Percentiles rank a stretch among this genome's conserved stretches.
Conservation (phyloP, 169 alveolate species). For the Plasmodium inui region DNA sequence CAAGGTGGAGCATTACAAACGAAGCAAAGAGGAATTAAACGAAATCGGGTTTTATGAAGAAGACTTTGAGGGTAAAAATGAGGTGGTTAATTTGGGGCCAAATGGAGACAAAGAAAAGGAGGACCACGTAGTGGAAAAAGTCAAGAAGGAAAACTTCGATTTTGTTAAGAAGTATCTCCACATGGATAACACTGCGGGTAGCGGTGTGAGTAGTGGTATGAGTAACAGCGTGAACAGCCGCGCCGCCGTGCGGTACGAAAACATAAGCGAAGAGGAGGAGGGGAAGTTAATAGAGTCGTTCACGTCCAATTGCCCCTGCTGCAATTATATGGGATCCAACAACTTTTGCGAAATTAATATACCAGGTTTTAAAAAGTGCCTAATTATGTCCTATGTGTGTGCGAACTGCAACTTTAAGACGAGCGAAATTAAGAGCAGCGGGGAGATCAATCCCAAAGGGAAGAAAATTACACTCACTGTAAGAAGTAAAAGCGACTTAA, state of each 20-base stretch:
- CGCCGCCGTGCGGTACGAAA: conserved; percentile 27
- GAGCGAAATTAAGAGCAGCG: conserved; percentile 97
- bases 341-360: conserved; percentile 93
- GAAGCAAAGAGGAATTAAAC: conserved; percentile 85
- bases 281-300: conserved; percentile 68
- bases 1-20: conserved; percentile 81
- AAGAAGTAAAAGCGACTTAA: conserved; percentile 90
- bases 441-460: conserved; percentile 95
- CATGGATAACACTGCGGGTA: neutral
- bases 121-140: neutral
- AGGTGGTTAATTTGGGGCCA: neutral
- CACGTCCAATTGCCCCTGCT: conserved; percentile 86
- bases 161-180: conserved; percentile 65
- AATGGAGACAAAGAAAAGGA: neutral
- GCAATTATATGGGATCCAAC: conserved; percentile 87
- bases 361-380: conserved; percentile 96
- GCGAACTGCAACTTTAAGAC: conserved; percentile 95
- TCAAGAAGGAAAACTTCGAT: conserved; percentile 69
- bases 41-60: conserved; percentile 89
- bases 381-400: conserved; percentile 95
- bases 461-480: conserved; percentile 88
- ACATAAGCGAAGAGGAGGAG: conserved; percentile 48
- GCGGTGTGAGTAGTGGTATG: neutral
- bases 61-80: conserved; percentile 71
- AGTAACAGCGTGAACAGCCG: neutral